These are phyloP conservation scores for Fusarium sp. DNA, from an alignment of 2,329 filamentous ascomycete species.

Conservation along the genomic window DNA sequence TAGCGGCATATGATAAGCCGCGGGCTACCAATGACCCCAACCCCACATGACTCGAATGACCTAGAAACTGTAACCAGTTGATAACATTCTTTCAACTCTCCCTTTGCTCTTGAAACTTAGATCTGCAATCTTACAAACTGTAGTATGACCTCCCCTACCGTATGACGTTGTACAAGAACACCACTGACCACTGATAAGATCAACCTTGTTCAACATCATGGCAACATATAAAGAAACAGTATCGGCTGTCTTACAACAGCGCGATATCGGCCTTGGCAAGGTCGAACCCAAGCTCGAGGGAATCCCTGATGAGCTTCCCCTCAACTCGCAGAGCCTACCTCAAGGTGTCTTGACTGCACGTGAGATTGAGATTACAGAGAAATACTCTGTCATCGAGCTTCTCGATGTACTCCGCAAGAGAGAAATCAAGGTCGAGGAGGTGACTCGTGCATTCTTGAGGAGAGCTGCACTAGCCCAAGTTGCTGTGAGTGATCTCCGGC, in stretches of 20 bases:
- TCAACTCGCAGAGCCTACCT: conserved; percentile 43
- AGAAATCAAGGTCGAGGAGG: conserved; percentile 45
- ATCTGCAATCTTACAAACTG: not conserved
- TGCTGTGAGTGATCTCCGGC: conserved; percentile 27
- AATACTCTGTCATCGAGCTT: conserved; percentile 42
- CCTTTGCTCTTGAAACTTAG: not conserved
- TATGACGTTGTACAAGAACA: not conserved
- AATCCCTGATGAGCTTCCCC: conserved; percentile 36
- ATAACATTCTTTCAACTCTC: not conserved
- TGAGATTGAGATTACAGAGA: conserved; percentile 49
- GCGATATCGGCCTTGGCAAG: conserved; percentile 44
- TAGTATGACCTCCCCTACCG: not conserved
- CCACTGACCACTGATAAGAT: not conserved
- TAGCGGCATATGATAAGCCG: conserved; percentile 22
- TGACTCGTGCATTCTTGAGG: conserved; percentile 45
- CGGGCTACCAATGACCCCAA: conserved; percentile 7
- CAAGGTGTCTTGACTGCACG: conserved; percentile 39
- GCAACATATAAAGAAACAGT: conserved; percentile 27
- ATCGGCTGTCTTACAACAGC: conserved; percentile 16
- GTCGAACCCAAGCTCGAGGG: conserved; percentile 46
- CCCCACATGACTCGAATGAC: conserved; percentile 17
- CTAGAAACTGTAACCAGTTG: conserved; percentile 8
- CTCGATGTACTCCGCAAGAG: conserved; percentile 34
- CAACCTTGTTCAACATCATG: not conserved
- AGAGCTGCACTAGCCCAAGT: conserved; percentile 45